Evolutionary conservation across 495 filamentous ascomycete species (phyloP).

Genomic region (Hypoxylon crocopeplum): DNA sequence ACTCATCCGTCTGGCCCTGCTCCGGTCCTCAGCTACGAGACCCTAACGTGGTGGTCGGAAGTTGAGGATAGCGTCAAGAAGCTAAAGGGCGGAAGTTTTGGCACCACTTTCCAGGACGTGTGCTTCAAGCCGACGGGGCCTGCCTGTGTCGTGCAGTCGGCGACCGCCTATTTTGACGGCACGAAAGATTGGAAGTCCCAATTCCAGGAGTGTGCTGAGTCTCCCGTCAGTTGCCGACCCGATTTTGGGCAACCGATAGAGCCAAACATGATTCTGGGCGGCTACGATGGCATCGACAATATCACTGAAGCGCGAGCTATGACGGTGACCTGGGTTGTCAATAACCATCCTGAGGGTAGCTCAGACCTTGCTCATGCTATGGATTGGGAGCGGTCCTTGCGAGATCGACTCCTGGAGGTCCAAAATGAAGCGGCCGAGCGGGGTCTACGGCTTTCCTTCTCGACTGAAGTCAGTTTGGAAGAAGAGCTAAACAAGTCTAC

Average conservation of each 20-base stretch:
- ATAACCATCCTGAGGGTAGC: constrained; percentile 79
- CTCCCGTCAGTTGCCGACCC: constrained; percentile 84
- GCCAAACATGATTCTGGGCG: constrained; percentile 85
- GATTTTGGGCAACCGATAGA: constrained; percentile 85
- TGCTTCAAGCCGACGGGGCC: constrained; percentile 93
- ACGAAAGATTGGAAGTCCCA: constrained; percentile 72
- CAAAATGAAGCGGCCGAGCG: constrained; percentile 80
- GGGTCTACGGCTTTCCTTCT: constrained; percentile 89
- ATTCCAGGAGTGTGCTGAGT: constrained; percentile 72
- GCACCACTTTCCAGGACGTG: constrained; percentile 76
- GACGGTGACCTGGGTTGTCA: constrained; percentile 95
- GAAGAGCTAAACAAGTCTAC: constrained; percentile 94
- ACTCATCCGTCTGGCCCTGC: constrained; percentile 66
- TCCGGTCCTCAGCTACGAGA: constrained; percentile 86
- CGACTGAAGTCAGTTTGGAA: constrained; percentile 90
- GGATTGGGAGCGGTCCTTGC: constrained; percentile 87
- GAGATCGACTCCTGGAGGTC: constrained; percentile 68
- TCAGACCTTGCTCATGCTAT: constrained; percentile 72
- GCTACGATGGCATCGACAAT: constrained; percentile 69
- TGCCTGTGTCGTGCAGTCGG: constrained; percentile 89
- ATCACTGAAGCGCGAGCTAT: constrained; percentile 79
- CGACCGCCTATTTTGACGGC: constrained; percentile 80
- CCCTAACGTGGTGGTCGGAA: constrained; percentile 90
- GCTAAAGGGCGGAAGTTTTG: constrained; percentile 69
- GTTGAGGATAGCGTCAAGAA: constrained; percentile 77